phyloP scores from a whole-genome alignment of 148 eudicot genomes.

The Chenopodium quinoa region DNA sequence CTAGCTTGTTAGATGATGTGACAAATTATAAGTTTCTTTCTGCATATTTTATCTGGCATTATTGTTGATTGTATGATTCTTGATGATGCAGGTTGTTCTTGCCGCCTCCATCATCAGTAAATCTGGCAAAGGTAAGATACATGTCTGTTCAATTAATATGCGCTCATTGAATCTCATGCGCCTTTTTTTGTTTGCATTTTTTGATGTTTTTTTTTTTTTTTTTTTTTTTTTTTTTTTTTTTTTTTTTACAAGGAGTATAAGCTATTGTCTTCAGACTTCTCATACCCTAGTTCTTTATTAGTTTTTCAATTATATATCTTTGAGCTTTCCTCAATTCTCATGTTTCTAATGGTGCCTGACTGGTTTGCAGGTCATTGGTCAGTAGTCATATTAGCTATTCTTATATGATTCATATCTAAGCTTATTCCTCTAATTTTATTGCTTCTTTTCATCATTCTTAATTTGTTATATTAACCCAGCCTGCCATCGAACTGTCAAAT shows the following conservation, averaged over 20 bases:
- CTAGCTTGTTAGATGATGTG: not conserved
- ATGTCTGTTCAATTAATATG: not conserved
- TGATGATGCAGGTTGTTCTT: conserved; percentile 40
- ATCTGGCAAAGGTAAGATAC: conserved; percentile 46
- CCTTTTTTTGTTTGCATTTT: not conserved
- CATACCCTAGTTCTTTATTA: not conserved
- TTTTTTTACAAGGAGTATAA: not conserved
- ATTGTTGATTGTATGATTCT: conserved; percentile 1
- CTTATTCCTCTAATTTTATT: not conserved
- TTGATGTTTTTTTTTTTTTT: not conserved
- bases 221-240: not conserved
- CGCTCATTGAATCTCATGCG: not conserved
- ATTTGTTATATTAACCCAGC: not conserved
- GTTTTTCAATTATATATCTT: not conserved
- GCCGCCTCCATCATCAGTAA: conserved; percentile 47
- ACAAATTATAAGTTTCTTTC: not conserved
- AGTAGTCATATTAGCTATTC: not conserved
- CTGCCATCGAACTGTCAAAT: not conserved
- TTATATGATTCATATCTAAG: not conserved
- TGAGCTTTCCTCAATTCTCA: not conserved
- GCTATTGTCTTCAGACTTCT: not conserved
- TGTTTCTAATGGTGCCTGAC: not conserved
- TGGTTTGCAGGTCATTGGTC: not conserved
- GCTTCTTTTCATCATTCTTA: not conserved
- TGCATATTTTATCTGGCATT: not conserved